These are phyloP conservation scores for Austroboletus rostrupii DNA, from an alignment of 1,284 basidiomycete genomes.

Conservation along the genomic window DNA sequence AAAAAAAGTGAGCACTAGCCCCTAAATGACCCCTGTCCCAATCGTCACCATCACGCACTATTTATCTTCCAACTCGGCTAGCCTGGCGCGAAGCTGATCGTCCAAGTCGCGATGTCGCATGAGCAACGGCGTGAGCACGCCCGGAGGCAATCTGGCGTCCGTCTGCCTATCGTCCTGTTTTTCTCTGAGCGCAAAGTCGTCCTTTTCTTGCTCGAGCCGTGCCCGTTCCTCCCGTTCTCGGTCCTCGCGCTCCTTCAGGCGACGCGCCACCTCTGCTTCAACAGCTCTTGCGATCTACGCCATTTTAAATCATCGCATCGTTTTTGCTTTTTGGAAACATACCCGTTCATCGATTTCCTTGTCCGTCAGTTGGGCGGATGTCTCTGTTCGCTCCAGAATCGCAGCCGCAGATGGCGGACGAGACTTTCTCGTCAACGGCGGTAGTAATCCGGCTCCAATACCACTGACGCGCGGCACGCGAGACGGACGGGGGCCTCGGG, in stretches of 20 bases:
- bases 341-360: constrained; percentile 71
- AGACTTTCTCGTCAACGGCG: constrained; percentile 20
- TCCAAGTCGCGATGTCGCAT: constrained; percentile 64
- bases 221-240: constrained; percentile 36
- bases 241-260: constrained; percentile 58
- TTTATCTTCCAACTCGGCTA: constrained; percentile 67
- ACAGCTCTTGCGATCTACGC: constrained; percentile 65
- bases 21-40: constrained; percentile 7
- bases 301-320: no score
- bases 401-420: constrained; percentile 17
- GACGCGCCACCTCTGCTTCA: constrained; percentile 64
- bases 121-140: constrained; percentile 57
- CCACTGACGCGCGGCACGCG: constrained; percentile 32
- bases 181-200: constrained; percentile 21
- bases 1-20: constrained; percentile 5
- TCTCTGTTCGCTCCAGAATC: constrained; percentile 22
- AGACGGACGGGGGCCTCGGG: constrained; percentile 34
- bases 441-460: constrained; percentile 23
- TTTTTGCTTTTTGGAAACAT: no score
- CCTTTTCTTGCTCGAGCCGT: constrained; percentile 38
- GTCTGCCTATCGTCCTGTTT: constrained; percentile 13
- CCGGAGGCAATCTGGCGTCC: constrained; percentile 42
- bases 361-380: constrained; percentile 46
- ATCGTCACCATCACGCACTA: constrained; percentile 44
- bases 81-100: constrained; percentile 55